A percentile compares a stretch with the other conserved stretches of the same genome.
These are phyloP conservation scores for Globisporangium apiculatum DNA, from an alignment of 352 stramenopile species.

Conservation along the genomic window DNA sequence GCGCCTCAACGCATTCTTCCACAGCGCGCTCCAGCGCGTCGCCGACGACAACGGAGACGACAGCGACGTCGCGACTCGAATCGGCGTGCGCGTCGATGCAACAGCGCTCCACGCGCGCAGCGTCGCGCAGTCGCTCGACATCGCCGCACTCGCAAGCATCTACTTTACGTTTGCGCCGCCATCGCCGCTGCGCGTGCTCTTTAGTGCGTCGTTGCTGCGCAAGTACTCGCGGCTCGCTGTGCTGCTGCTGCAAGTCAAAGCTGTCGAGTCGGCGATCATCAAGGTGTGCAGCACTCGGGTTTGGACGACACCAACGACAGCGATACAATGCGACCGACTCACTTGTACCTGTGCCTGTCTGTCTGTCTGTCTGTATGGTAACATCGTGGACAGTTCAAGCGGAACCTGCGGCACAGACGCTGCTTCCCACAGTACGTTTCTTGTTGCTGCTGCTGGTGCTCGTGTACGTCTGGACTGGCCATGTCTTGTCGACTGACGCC, in stretches of 20 bases:
- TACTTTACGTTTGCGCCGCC: slow-evolving; percentile 44
- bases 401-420: slow-evolving; percentile 34
- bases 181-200: slow-evolving; percentile 52
- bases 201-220: slow-evolving; percentile 43
- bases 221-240: slow-evolving; percentile 57
- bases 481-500: background rate
- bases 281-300: slow-evolving; percentile 25
- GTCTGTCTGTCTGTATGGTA: background rate
- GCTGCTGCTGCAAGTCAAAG: slow-evolving; percentile 60
- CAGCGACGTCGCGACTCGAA: slow-evolving; percentile 29
- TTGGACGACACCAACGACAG: background rate
- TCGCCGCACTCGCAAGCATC: slow-evolving; percentile 48
- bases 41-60: slow-evolving; percentile 30
- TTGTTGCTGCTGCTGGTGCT: too few species aligned
- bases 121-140: slow-evolving; percentile 33
- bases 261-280: slow-evolving; percentile 42
- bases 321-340: background rate
- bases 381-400: slow-evolving; percentile 41
- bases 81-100: slow-evolving; percentile 45
- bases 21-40: slow-evolving; percentile 45
- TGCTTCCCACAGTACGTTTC: slow-evolving; percentile 39
- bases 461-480: too few species aligned
- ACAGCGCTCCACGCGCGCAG: slow-evolving; percentile 32
- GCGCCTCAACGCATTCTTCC: slow-evolving; percentile 40
- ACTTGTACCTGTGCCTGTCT: background rate